phyloP scores from a whole-genome alignment of 805 yeast genomes.

The Sugiyamaella boreocaroliniensis region DNA sequence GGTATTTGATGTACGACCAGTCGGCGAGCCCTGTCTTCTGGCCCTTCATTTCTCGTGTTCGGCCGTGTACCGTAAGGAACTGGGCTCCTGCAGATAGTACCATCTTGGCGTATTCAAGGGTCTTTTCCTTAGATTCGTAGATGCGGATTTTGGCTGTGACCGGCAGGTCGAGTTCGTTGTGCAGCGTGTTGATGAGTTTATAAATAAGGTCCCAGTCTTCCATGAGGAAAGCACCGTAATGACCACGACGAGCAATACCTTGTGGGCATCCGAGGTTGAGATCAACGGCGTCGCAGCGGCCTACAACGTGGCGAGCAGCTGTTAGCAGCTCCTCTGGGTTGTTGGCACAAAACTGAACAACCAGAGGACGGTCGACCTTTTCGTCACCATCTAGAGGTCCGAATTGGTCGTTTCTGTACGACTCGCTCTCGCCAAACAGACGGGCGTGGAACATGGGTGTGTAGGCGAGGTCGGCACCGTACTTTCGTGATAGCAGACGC shows the following conservation, averaged over 20 bases:
- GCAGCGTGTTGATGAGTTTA: conserved; percentile 63
- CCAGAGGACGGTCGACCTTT: conserved; percentile 68
- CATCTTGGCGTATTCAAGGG: conserved; percentile 80
- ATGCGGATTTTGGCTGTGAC: conserved; percentile 95
- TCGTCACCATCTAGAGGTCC: conserved; percentile 64
- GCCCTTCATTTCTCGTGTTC: conserved; percentile 97
- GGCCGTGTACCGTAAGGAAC: conserved; percentile 88
- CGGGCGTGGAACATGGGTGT: conserved; percentile 97
- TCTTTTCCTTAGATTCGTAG: conserved; percentile 75
- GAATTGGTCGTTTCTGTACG: conserved; percentile 68
- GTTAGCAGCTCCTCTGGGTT: conserved; percentile 75
- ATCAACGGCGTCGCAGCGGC: conserved; percentile 91
- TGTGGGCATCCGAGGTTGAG: conserved; percentile 97
- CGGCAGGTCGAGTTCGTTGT: conserved; percentile 69
- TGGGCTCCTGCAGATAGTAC: conserved; percentile 92
- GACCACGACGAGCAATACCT: conserved; percentile 91
- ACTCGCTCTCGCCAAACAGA: conserved; percentile 75
- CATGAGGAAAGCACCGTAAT: conserved; percentile 93
- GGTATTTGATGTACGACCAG: conserved; percentile 70
- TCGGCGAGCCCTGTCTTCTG: conserved; percentile 93
- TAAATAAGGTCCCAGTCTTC: conserved; percentile 90
- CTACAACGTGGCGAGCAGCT: conserved; percentile 78
- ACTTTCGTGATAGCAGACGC: conserved; percentile 76
- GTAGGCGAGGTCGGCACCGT: conserved; percentile 91
- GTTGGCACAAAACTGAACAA: conserved; percentile 95